Percentiles rank a stretch among this genome's conserved stretches.
Conservation (phyloP, 306 rosid genomes). For the Argentina anserina region DNA sequence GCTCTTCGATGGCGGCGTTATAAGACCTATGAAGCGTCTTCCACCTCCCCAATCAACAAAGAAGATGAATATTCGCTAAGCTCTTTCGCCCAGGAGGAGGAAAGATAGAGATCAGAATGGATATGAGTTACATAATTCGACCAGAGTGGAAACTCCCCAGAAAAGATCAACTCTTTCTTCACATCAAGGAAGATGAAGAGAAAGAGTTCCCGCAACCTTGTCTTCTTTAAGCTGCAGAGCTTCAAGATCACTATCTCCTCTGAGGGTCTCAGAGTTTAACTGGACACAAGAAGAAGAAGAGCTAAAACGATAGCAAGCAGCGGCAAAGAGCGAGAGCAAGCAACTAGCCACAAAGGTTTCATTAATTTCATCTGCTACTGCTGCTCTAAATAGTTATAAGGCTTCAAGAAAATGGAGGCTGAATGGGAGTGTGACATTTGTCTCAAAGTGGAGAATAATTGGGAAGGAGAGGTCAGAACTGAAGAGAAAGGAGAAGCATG, state of each 20-base stretch:
- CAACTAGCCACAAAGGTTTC: constrained; percentile 14
- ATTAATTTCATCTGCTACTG: constrained; percentile 8
- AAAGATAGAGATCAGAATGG: constrained; percentile 10
- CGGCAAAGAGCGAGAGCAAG: constrained; percentile 19
- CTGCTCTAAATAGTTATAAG: constrained; percentile 31
- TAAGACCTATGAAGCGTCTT: constrained; percentile 47
- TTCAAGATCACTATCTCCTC: constrained; percentile 71
- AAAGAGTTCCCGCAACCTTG: constrained; percentile 19
- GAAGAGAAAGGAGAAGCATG: too few species aligned
- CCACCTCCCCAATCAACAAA: constrained; percentile 18
- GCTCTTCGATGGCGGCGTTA: constrained; percentile 68
- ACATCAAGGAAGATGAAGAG: constrained; percentile 53
- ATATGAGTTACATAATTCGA: too few species aligned
- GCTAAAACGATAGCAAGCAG: constrained; percentile 19
- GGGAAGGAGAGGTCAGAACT: too few species aligned
- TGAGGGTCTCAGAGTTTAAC: constrained; percentile 37
- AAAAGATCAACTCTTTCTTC: constrained; percentile 8
- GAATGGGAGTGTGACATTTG: too few species aligned
- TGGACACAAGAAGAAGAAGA: constrained; percentile 44
- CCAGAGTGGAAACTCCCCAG: constrained; percentile 11
- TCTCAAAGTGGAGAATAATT: too few species aligned
- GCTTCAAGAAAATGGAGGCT: constrained; percentile 69
- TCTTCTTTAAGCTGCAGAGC: constrained; percentile 47
- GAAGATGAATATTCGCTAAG: constrained; percentile 31
- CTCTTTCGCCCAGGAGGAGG: constrained; percentile 34